These are phyloP conservation scores for Globisporangium spiculum DNA, from an alignment of 352 stramenopile genomes.

Conservation along the genomic window DNA sequence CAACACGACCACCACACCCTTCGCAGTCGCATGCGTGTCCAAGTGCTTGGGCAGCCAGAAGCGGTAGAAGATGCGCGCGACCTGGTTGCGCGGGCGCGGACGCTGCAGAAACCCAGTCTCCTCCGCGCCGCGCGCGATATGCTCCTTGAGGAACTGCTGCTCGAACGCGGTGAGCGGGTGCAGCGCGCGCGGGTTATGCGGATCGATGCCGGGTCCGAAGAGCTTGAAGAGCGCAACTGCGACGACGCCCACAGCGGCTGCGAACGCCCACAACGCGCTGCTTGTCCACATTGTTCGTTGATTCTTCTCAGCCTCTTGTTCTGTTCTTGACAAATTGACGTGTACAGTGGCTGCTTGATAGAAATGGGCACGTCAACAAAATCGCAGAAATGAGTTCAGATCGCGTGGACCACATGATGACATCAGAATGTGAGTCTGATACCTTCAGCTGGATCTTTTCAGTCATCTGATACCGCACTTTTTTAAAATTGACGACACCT, in stretches of 20 bases:
- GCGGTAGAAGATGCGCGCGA: conserved; percentile 65
- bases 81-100: conserved; percentile 31
- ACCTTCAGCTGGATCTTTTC: not conserved
- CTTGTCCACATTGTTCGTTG: conserved; percentile 23
- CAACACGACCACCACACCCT: conserved; percentile 65
- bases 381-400: conserved; percentile 10
- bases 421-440: not conserved
- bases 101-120: conserved; percentile 48
- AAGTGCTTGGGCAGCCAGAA: conserved; percentile 60
- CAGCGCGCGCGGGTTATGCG: conserved; percentile 35
- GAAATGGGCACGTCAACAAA: not conserved
- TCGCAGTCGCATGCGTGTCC: conserved; percentile 23
- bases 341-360: not conserved
- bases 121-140: conserved; percentile 47
- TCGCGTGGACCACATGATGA: conserved; percentile 9
- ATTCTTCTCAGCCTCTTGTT: not conserved
- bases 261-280: conserved; percentile 19
- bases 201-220: conserved; percentile 61
- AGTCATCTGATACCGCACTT: not conserved
- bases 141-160: conserved; percentile 45
- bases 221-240: conserved; percentile 20
- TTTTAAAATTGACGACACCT: not conserved
- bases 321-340: not conserved
- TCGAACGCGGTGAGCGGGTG: conserved; percentile 43
- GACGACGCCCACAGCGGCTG: conserved; percentile 24